phyloP scores from a whole-genome alignment of 2,329 filamentous ascomycete species.

The Fusarium zealandicum region DNA sequence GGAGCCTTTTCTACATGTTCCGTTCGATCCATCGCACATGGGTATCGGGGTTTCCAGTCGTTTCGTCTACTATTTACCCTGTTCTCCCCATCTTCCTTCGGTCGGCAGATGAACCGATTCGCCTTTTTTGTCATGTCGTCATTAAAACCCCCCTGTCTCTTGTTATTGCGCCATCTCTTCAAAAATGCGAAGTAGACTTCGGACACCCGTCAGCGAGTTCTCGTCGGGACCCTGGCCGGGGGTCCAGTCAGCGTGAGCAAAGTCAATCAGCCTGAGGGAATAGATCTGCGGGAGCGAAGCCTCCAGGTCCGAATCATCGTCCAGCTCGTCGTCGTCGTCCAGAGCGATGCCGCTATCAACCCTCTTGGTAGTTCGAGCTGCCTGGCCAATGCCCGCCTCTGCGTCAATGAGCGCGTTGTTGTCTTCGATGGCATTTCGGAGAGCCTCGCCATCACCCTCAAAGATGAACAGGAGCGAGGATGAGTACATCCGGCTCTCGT shows the following conservation, averaged over 20 bases:
- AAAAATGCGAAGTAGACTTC: constrained; percentile 75
- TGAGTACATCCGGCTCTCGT: constrained; percentile 71
- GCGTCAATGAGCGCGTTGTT: constrained; percentile 57
- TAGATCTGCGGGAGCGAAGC: constrained; percentile 69
- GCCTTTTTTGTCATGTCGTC: constrained; percentile 26
- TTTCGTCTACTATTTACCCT: constrained; percentile 36
- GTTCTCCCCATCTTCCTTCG: constrained; percentile 14
- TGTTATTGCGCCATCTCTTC: constrained; percentile 61
- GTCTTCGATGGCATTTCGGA: constrained; percentile 62
- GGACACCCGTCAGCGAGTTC: constrained; percentile 78
- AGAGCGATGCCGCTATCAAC: constrained; percentile 65
- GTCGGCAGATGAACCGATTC: constrained; percentile 7
- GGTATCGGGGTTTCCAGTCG: constrained; percentile 37
- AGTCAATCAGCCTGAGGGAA: constrained; percentile 90
- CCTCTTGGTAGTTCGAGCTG: constrained; percentile 51
- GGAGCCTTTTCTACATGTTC: constrained; percentile 37
- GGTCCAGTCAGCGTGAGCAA: constrained; percentile 88
- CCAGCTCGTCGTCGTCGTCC: constrained; percentile 52
- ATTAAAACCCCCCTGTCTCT: constrained; percentile 21
- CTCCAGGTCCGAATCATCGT: constrained; percentile 60
- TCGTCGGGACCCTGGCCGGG: constrained; percentile 85
- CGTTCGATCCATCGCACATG: constrained; percentile 34
- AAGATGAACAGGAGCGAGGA: constrained; percentile 69
- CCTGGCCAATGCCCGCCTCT: constrained; percentile 55
- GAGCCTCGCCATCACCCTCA: constrained; percentile 66